Evolutionary conservation across 2,329 filamentous ascomycete genomes (phyloP), one percentile per base, ranked within the genome.

Genomic region (Exophiala spinifera): DNA sequence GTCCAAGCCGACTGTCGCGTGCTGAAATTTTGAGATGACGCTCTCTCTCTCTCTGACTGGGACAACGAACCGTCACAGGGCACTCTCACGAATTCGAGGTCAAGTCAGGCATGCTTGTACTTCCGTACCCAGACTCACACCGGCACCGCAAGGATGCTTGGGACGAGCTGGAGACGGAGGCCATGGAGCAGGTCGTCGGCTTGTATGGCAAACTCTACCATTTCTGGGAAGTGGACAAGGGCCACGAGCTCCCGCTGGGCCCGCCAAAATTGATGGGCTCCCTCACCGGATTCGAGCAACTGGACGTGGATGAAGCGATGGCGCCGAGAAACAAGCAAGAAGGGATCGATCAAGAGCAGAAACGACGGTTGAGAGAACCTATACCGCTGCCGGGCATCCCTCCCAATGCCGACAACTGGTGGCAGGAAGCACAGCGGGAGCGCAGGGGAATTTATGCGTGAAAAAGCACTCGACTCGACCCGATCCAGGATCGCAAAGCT

Each of bases 121-220:
- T 91, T 82, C 88, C 87, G 0, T 81, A 83, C 55, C 80, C 80
- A 5, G 49, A 31, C 0, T 67, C 72, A 0, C 65, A 63, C 0
- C 64, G 70, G 0, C 69, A 45, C 0, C 84, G 86, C 0, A 75
- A 79, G 20, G 70, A 77, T 0, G 80, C 76, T 0, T 95, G 89
- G 89, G 86, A 94, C 60, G 68, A 77, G 3, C 86, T 88, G 1
- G 90, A 95, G 74, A 88, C 82, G 28, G 79, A 80, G 44, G 89
- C 92, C 70, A 94, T 95, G 88, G 82, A 87, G 59, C 79, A 91
- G 54, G 78, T 94, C 0, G 73, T 89, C 3, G 76, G 80, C 0
- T 68, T 94, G 2, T 95, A 95, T 65, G 90, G 90, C 8, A 95
- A 95, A 68, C 83, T 86, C 1, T 94, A 87, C 69, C 89, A 95